A percentile compares a stretch with the other conserved stretches of the same genome.
These are phyloP conservation scores for Chlamydomonas schloesseri DNA, from an alignment of 139 green algal genomes.

Conservation along the genomic window DNA sequence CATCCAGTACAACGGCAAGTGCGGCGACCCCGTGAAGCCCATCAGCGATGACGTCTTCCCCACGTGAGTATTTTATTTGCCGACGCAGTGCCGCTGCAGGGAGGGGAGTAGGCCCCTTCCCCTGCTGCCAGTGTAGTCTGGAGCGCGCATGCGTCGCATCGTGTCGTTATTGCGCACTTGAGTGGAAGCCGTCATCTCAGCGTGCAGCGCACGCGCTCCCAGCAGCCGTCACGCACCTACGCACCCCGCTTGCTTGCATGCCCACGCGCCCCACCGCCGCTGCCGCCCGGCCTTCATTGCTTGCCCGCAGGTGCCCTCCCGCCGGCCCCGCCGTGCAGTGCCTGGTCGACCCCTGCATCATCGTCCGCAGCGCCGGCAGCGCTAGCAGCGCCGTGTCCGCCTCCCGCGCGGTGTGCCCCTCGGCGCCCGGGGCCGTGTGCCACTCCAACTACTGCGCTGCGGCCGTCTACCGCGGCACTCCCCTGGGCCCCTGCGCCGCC, in stretches of 20 bases:
- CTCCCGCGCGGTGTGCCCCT: background rate
- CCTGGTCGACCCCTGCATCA: background rate
- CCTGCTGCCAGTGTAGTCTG: background rate
- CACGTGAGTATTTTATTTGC: no score
- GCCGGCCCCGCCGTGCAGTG: background rate
- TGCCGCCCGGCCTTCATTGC: no score
- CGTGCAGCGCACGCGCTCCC: no score
- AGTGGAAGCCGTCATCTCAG: no score
- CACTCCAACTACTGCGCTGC: slow-evolving; percentile 6
- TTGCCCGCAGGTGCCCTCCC: no score
- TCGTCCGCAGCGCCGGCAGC: background rate
- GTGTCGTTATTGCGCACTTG: background rate
- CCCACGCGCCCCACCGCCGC: no score
- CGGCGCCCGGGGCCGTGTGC: background rate
- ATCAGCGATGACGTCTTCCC: no score
- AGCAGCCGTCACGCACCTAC: no score
- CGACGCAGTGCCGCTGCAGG: background rate
- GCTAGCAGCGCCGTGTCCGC: background rate
- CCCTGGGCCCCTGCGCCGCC: slow-evolving; percentile 9
- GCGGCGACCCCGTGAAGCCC: no score
- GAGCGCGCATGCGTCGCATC: no score
- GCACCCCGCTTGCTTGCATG: no score
- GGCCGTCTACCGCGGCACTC: background rate
- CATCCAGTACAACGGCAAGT: background rate
- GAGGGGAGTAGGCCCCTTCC: background rate